phyloP scores from a whole-genome alignment of 495 filamentous ascomycete species.

The Hyaloscypha bicolor region DNA sequence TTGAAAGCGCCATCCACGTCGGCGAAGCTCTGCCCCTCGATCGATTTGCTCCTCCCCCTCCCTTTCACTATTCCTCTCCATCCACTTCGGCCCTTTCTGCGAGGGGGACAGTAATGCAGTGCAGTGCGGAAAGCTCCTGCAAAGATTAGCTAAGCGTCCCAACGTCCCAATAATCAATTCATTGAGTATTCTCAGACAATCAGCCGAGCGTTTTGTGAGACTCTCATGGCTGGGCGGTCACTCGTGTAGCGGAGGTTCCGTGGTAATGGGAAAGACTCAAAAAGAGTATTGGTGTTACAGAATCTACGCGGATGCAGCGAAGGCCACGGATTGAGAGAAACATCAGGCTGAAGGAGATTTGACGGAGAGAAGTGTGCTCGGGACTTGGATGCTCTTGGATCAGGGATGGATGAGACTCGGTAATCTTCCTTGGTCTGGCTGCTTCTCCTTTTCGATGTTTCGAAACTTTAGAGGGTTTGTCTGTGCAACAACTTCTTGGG shows the following conservation, averaged over 20 bases:
- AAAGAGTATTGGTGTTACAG: conserved; percentile 8
- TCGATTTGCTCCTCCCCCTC: not conserved
- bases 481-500: not conserved
- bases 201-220: conserved; percentile 10
- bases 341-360: conserved; percentile 16
- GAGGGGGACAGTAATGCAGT: not conserved
- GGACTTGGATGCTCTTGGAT: not conserved
- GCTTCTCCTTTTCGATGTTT: not conserved
- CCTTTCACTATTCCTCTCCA: not conserved
- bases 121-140: not conserved
- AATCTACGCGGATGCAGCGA: not conserved
- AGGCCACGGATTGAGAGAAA: conserved; percentile 4
- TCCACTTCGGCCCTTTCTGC: conserved; percentile 4
- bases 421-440: not conserved
- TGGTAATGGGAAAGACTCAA: not conserved
- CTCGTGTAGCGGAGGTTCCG: not conserved
- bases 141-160: not conserved
- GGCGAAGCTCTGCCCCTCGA: conserved; percentile 12
- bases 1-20: conserved; percentile 10
- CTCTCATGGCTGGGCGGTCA: not conserved
- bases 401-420: conserved; percentile 1
- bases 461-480: not conserved
- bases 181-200: not conserved
- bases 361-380: conserved; percentile 1
- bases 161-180: not conserved